Percentiles rank a stretch among this genome's conserved stretches.
Conservation (phyloP, 75 land plant species). For the Selaginella moellendorffii region DNA sequence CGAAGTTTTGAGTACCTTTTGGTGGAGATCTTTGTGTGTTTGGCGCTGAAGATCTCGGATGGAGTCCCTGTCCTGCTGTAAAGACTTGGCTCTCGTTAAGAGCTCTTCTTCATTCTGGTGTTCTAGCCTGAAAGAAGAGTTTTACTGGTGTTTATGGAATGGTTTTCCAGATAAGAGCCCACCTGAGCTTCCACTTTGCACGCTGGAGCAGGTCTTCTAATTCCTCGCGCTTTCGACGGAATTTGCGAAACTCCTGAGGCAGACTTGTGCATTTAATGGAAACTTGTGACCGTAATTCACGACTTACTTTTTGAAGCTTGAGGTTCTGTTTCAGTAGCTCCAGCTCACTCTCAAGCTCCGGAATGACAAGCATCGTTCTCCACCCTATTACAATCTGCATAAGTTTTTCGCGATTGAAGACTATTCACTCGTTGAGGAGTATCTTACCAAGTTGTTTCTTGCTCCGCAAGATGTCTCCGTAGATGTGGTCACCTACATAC, state of each 20-base stretch:
- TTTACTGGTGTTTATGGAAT: too few relatives aligned
- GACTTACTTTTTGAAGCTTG: conserved; percentile 49
- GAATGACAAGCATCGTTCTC: conserved; percentile 99
- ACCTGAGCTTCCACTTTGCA: conserved; percentile 75
- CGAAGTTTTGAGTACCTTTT: too few relatives aligned
- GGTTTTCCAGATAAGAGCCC: too few relatives aligned
- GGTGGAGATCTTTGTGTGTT: conserved; percentile 62
- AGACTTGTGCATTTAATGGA: too few relatives aligned
- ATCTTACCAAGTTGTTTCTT: conserved; percentile 86
- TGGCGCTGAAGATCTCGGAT: conserved; percentile 52
- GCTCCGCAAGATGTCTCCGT: conserved; percentile 97
- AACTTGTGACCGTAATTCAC: neutral
- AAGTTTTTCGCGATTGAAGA: neutral
- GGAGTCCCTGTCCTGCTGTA: conserved; percentile 45
- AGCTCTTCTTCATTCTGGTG: neutral
- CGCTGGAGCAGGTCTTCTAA: conserved; percentile 80
- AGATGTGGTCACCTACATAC: conserved; percentile 97
- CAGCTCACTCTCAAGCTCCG: conserved; percentile 84
- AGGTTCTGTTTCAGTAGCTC: conserved; percentile 47
- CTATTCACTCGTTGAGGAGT: neutral
- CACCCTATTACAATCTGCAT: conserved; percentile 40
- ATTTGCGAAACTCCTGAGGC: conserved; percentile 46
- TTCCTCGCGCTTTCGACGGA: conserved; percentile 44
- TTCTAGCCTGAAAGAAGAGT: neutral
- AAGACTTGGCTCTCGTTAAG: neutral